These are phyloP conservation scores for Crucibulum laeve DNA, from an alignment of 768 basidiomycete genomes.

Conservation along the genomic window DNA sequence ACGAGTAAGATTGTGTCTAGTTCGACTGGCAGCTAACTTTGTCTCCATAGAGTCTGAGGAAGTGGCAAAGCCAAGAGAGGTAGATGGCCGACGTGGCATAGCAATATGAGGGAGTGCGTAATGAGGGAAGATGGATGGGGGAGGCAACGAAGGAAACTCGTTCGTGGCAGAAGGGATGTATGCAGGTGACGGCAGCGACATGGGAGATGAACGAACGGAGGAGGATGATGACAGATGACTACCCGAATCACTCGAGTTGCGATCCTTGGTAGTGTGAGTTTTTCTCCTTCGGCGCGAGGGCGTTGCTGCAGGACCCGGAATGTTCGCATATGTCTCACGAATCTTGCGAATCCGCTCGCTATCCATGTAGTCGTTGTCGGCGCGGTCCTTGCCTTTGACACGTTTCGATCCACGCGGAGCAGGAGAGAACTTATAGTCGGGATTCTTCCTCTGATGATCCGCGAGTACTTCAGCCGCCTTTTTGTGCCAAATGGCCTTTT, in stretches of 20 bases:
- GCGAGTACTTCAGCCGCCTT: slow-evolving; percentile 43
- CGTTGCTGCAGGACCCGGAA: slow-evolving; percentile 19
- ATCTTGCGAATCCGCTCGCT: slow-evolving; percentile 25
- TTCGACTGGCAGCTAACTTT: background rate
- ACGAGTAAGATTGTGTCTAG: background rate
- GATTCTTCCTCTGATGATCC: slow-evolving; percentile 46
- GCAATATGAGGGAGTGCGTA: slow-evolving; percentile 15
- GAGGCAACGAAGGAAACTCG: slow-evolving; percentile 9
- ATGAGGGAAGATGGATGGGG: slow-evolving; percentile 17
- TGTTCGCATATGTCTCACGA: slow-evolving; percentile 27
- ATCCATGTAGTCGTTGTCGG: slow-evolving; percentile 9
- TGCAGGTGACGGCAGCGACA: slow-evolving; percentile 5
- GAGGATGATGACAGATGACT: background rate
- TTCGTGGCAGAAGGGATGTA: slow-evolving; percentile 11
- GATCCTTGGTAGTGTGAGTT: background rate
- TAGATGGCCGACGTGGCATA: slow-evolving; percentile 27
- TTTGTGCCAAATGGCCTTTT: slow-evolving; percentile 41
- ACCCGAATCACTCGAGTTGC: background rate
- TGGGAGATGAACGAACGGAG: slow-evolving; percentile 8
- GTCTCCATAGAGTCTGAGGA: background rate
- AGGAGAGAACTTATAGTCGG: slow-evolving; percentile 62
- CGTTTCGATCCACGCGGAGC: slow-evolving; percentile 28
- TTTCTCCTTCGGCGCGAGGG: background rate
- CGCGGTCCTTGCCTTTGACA: slow-evolving; percentile 22
- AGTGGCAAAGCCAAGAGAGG: slow-evolving; percentile 21